phyloP scores from a whole-genome alignment of 106 monocot species.

The Vanilla planifolia region DNA sequence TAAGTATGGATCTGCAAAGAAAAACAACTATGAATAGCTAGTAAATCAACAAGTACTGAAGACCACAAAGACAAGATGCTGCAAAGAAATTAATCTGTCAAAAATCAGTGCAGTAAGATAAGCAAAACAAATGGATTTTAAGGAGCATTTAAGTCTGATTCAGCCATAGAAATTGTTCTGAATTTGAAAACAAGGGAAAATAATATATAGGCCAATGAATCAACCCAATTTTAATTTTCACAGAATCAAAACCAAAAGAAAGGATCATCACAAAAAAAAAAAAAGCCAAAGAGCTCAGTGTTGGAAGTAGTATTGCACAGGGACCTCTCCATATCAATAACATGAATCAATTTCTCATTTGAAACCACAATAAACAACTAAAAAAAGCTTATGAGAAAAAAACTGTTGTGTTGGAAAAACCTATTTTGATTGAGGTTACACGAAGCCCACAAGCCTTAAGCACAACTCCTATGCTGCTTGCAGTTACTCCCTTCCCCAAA shows the following conservation, averaged over 20 bases:
- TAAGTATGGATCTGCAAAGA: slow-evolving; percentile 50
- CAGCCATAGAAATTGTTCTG: too few relatives aligned
- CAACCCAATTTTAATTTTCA: neutral
- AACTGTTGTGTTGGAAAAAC: neutral
- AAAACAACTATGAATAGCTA: neutral
- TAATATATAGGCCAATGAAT: neutral
- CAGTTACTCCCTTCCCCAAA: slow-evolving; percentile 56
- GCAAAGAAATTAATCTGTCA: neutral
- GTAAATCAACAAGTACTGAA: neutral
- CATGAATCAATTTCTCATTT: neutral
- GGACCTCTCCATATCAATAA: neutral
- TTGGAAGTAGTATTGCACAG: neutral
- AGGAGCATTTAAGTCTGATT: too few relatives aligned
- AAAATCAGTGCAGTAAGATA: neutral
- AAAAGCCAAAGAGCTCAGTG: neutral
- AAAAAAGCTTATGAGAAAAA: too few relatives aligned
- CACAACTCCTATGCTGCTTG: slow-evolving; percentile 58
- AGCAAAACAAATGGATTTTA: neutral
- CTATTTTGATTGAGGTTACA: slow-evolving; percentile 61
- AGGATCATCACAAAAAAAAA: neutral
- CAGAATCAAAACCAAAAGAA: neutral
- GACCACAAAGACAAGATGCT: neutral
- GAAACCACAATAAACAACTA: neutral
- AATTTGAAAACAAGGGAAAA: too few relatives aligned
- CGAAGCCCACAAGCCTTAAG: slow-evolving; percentile 57